Evolutionary conservation across 495 filamentous ascomycete species (phyloP).

Genomic region (Opeltia flavorubescens): DNA sequence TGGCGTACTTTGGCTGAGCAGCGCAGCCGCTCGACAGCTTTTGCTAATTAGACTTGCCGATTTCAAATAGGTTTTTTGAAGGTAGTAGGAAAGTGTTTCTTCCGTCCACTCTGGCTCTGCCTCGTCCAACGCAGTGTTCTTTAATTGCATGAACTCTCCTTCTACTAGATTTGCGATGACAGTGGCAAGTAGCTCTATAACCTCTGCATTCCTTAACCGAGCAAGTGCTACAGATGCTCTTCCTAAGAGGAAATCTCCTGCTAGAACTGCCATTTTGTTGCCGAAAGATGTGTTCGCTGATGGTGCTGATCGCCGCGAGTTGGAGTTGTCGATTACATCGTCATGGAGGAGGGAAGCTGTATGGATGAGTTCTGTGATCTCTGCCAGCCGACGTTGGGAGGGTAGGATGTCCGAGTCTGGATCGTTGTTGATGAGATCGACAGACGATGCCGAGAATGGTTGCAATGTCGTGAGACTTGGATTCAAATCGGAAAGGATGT

Average conservation of each 20-base stretch:
- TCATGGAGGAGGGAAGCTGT: slow-evolving; percentile 94
- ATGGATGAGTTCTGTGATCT: slow-evolving; percentile 94
- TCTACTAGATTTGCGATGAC: slow-evolving; percentile 96
- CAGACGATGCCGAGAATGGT: slow-evolving; percentile 33
- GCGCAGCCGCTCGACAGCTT: slow-evolving; percentile 75
- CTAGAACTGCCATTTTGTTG: slow-evolving; percentile 97
- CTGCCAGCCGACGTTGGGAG: slow-evolving; percentile 81
- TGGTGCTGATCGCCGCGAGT: slow-evolving; percentile 63
- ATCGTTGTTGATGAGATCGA: slow-evolving; percentile 33
- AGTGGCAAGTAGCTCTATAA: slow-evolving; percentile 84
- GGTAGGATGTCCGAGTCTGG: slow-evolving; percentile 69
- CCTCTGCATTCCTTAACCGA: slow-evolving; percentile 78
- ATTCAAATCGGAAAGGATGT: slow-evolving; percentile 70
- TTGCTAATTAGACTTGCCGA: slow-evolving; percentile 92
- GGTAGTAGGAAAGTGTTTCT: slow-evolving; percentile 79
- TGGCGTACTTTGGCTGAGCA: slow-evolving; percentile 63
- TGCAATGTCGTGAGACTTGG: slow-evolving; percentile 41
- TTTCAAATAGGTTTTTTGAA: slow-evolving; percentile 99
- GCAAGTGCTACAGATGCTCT: slow-evolving; percentile 89
- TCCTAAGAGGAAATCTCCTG: slow-evolving; percentile 87
- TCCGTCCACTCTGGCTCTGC: slow-evolving; percentile 66
- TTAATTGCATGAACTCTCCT: slow-evolving; percentile 98
- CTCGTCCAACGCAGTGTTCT: slow-evolving; percentile 87
- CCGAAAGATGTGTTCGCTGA: slow-evolving; percentile 89
- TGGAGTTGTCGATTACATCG: slow-evolving; percentile 91